phyloP scores from a whole-genome alignment of 2,329 filamentous ascomycete species.

The Pseudogymnoascus sp. region DNA sequence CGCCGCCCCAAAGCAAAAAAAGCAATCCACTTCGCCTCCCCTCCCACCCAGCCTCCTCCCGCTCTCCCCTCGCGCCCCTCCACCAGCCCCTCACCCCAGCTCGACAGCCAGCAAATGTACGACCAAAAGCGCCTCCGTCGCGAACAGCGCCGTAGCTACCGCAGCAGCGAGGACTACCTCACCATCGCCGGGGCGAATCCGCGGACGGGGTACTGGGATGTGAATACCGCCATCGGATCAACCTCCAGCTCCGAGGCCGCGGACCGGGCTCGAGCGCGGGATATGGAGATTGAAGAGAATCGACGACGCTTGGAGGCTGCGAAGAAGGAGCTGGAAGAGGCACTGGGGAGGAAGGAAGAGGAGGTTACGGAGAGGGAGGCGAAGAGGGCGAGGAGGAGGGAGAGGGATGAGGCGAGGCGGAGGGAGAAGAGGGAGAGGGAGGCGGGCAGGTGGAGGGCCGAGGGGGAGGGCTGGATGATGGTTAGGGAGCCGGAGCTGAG shows the following conservation, averaged over 20 bases:
- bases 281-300: constrained; percentile 7
- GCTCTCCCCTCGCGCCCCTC: not conserved
- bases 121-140: constrained; percentile 19
- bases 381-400: not conserved
- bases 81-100: constrained; percentile 23
- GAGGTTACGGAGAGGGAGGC: constrained; percentile 28
- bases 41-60: not conserved
- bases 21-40: constrained; percentile 15
- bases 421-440: not conserved
- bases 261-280: constrained; percentile 2
- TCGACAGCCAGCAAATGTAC: constrained; percentile 15
- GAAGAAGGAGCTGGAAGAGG: constrained; percentile 29
- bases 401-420: not conserved
- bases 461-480: constrained; percentile 19
- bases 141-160: constrained; percentile 38
- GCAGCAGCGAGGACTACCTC: constrained; percentile 48
- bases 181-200: constrained; percentile 52
- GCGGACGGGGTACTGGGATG: constrained; percentile 43
- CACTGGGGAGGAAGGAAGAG: constrained; percentile 38
- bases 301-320: constrained; percentile 27
- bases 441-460: not conserved
- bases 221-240: constrained; percentile 35
- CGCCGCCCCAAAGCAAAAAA: constrained; percentile 24
- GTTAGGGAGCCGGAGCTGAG: constrained; percentile 39
- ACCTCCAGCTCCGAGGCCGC: constrained; percentile 15